Conservation (phyloP, 441 rosid genomes). For the Rhodomyrtus psidioides region DNA sequence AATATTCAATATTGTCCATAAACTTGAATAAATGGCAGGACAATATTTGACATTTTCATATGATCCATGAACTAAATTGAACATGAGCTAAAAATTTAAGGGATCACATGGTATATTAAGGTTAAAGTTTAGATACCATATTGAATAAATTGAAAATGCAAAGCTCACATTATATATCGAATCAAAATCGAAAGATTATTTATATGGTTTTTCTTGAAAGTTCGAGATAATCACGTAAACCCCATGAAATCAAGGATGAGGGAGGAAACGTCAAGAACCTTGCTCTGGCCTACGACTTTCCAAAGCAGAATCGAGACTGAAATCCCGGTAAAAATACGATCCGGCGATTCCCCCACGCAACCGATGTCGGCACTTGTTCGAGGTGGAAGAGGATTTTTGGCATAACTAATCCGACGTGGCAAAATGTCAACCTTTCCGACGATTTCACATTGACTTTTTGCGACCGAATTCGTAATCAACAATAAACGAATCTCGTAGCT, state of each 20-base stretch:
- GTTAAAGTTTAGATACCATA: no score
- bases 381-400: not conserved
- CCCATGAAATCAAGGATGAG: not conserved
- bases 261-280: not conserved
- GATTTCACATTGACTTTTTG: not conserved
- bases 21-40: no score
- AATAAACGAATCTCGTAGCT: not conserved
- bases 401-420: not conserved
- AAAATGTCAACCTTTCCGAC: not conserved
- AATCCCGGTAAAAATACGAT: not conserved
- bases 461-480: not conserved
- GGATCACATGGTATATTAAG: no score
- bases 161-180: no score
- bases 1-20: no score
- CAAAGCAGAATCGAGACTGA: not conserved
- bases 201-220: not conserved
- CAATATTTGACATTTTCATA: no score
- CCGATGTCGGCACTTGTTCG: not conserved
- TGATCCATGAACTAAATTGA: no score
- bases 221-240: not conserved
- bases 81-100: no score
- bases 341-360: not conserved
- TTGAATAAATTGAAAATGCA: no score
- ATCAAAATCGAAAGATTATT: no score
- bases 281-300: not conserved